phyloP scores from a whole-genome alignment of 805 yeast genomes.

The Komagataella mondaviorum region DNA sequence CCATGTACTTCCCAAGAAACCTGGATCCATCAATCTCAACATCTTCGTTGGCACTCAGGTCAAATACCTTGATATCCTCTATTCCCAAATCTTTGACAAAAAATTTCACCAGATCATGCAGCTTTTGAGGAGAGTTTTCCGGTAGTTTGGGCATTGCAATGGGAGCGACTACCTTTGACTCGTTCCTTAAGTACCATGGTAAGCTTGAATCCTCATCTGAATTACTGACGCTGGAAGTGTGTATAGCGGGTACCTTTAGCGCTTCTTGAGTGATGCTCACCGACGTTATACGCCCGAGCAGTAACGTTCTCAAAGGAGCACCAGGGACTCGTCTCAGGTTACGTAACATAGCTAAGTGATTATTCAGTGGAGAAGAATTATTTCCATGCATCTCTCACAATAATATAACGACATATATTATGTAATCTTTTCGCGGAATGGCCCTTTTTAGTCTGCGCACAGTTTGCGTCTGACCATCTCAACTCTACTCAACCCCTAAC shows the following conservation, averaged over 20 bases:
- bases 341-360: neutral
- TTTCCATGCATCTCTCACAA: neutral
- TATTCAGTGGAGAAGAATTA: neutral
- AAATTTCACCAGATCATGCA: constrained; percentile 29
- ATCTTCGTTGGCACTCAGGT: constrained; percentile 28
- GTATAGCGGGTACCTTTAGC: neutral
- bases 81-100: constrained; percentile 54
- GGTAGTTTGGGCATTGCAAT: constrained; percentile 48
- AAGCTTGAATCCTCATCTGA: neutral
- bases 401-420: too few species aligned
- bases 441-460: neutral
- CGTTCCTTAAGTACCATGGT: neutral
- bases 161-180: constrained; percentile 1
- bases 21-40: constrained; percentile 22
- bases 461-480: too few species aligned
- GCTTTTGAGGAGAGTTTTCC: constrained; percentile 33
- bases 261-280: neutral
- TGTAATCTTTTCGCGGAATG: neutral
- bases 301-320: neutral
- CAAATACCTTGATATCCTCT: constrained; percentile 47
- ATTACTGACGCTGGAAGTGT: neutral
- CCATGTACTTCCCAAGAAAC: constrained; percentile 30
- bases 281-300: neutral
- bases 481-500: too few species aligned
- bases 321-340: neutral